phyloP scores from a whole-genome alignment of 495 filamentous ascomycete genomes.

The Geopyxis carbonaria region DNA sequence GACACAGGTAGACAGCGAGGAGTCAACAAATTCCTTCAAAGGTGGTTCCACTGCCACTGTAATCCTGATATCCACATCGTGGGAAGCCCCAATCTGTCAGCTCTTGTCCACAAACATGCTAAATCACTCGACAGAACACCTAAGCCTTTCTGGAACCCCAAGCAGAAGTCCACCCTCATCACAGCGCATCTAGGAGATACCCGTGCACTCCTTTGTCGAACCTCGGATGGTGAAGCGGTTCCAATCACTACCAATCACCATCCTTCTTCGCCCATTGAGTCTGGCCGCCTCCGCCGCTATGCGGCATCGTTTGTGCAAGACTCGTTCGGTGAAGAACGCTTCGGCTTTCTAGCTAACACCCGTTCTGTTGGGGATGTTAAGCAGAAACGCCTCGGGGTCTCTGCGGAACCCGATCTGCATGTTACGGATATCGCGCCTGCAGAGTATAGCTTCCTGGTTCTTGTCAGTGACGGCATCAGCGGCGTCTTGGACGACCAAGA shows the following conservation, averaged over 20 bases:
- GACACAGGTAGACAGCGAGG: conserved; percentile 30
- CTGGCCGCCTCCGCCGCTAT: conserved; percentile 65
- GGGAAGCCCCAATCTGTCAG: conserved; percentile 12
- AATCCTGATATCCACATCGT: conserved; percentile 80
- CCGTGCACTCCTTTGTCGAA: conserved; percentile 70
- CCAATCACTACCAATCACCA: conserved; percentile 81
- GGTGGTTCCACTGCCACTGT: conserved; percentile 83
- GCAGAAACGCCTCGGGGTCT: conserved; percentile 81
- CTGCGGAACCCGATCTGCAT: conserved; percentile 74
- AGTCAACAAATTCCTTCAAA: conserved; percentile 42
- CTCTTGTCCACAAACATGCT: background rate
- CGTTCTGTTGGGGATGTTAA: conserved; percentile 83
- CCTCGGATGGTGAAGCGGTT: conserved; percentile 53
- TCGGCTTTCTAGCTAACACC: conserved; percentile 83
- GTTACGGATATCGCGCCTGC: conserved; percentile 58
- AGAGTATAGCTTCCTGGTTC: conserved; percentile 72
- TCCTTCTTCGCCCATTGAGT: conserved; percentile 69
- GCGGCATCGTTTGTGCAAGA: conserved; percentile 79
- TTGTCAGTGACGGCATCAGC: conserved; percentile 75
- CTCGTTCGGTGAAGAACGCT: conserved; percentile 92
- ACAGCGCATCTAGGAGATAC: conserved; percentile 89
- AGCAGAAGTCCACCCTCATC: conserved; percentile 63
- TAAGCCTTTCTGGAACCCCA: conserved; percentile 84
- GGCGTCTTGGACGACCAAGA: conserved; percentile 77
- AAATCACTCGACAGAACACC: conserved; percentile 8